A percentile compares a stretch with the other conserved stretches of the same genome.
Evolutionary conservation across 2,329 filamentous ascomycete species (phyloP).

Genomic region (Hypoxylon sp.): DNA sequence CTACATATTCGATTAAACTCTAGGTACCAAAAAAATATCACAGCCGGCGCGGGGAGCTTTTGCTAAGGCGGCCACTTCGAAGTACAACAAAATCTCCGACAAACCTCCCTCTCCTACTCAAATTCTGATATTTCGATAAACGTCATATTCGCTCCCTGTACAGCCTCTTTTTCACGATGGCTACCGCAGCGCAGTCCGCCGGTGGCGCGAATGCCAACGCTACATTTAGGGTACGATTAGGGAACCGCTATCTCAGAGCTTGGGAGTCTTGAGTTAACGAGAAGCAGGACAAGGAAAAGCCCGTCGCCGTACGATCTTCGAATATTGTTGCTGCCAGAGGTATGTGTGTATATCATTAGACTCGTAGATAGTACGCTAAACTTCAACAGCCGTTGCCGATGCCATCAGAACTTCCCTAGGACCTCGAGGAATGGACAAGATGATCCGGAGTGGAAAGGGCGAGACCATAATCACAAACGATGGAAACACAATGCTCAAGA

Average conservation of each 20-base stretch:
- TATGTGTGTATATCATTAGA: slow-evolving; percentile 58
- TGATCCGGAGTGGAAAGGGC: slow-evolving; percentile 97
- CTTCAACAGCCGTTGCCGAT: slow-evolving; percentile 84
- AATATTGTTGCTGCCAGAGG: slow-evolving; percentile 98
- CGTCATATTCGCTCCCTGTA: background rate
- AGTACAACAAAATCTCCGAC: slow-evolving; percentile 5
- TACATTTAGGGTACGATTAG: slow-evolving; percentile 66
- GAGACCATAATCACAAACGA: slow-evolving; percentile 99
- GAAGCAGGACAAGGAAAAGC: slow-evolving; percentile 91
- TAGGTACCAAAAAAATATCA: slow-evolving; percentile 40
- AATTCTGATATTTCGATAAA: background rate
- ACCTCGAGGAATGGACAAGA: slow-evolving; percentile 98
- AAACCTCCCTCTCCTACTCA: slow-evolving; percentile 4
- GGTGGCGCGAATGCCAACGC: slow-evolving; percentile 60
- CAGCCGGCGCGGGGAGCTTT: slow-evolving; percentile 38
- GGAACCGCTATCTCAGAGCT: slow-evolving; percentile 8
- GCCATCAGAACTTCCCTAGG: slow-evolving; percentile 96
- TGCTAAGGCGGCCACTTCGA: slow-evolving; percentile 9
- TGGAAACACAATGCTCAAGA: slow-evolving; percentile 98
- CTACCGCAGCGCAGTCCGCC: slow-evolving; percentile 59
- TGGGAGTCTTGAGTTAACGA: slow-evolving; percentile 36
- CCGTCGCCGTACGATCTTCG: slow-evolving; percentile 91
- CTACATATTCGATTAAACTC: slow-evolving; percentile 36
- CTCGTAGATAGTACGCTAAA: slow-evolving; percentile 50
- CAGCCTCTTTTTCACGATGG: slow-evolving; percentile 52